phyloP scores from a whole-genome alignment of 805 yeast species.

The Kurtzmaniella fragi region DNA sequence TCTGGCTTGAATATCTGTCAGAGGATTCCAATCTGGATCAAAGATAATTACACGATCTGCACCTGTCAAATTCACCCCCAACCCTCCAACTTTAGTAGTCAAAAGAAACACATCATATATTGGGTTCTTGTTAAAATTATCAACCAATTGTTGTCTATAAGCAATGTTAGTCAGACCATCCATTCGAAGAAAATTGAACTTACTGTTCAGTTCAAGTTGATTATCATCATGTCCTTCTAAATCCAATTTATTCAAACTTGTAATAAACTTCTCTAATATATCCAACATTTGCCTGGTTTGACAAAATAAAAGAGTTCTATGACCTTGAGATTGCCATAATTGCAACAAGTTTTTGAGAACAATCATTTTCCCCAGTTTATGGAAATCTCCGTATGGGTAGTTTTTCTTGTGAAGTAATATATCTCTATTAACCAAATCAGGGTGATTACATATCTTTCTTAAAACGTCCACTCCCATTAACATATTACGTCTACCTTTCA shows the following conservation, averaged over 20 bases:
- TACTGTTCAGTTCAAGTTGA: conserved; percentile 1
- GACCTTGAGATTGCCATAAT: conserved; percentile 73
- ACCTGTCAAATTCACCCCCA: conserved; percentile 91
- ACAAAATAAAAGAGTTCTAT: conserved; percentile 79
- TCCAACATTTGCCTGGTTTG: conserved; percentile 94
- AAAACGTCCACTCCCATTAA: conserved; percentile 85
- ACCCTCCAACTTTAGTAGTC: conserved; percentile 94
- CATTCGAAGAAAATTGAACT: conserved; percentile 68
- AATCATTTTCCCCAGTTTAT: conserved; percentile 82
- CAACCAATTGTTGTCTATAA: conserved; percentile 74
- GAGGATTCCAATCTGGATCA: conserved; percentile 99
- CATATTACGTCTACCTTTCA: conserved; percentile 73
- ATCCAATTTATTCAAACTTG: conserved; percentile 24
- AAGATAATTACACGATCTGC: conserved; percentile 91
- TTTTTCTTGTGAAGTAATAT: conserved; percentile 25
- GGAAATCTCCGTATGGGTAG: conserved; percentile 49
- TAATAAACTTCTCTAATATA: conserved; percentile 68
- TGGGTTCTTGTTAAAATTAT: conserved; percentile 63
- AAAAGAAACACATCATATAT: conserved; percentile 63
- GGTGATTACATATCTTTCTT: conserved; percentile 94
- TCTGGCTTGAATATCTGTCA: conserved; percentile 94
- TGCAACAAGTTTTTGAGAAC: conserved; percentile 72
- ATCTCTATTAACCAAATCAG: conserved; percentile 65
- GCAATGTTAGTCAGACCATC: conserved; percentile 88
- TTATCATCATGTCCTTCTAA: conserved; percentile 6